Conservation (phyloP, 768 basidiomycete species). For the Imleria badia region DNA sequence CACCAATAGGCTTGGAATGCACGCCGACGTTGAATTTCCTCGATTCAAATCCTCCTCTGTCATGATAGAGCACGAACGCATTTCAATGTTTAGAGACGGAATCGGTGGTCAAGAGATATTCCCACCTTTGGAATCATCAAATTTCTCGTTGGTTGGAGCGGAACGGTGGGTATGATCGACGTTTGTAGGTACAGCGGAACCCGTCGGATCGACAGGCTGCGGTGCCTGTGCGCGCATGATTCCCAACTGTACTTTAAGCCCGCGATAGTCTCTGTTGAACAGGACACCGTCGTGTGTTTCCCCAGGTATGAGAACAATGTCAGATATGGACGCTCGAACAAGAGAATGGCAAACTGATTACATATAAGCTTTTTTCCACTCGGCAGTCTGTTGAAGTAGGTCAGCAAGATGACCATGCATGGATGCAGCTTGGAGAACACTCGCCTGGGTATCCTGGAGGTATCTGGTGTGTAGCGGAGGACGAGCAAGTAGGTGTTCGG, state of each 20-base stretch:
- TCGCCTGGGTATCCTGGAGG: conserved; percentile 67
- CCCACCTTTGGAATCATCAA: conserved; percentile 10
- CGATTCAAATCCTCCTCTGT: conserved; percentile 4
- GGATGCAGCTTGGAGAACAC: background rate
- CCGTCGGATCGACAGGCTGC: conserved; percentile 23
- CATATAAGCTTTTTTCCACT: conserved; percentile 46
- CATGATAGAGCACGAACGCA: background rate
- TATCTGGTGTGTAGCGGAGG: conserved; percentile 41
- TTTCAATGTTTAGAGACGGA: background rate
- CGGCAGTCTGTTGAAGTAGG: conserved; percentile 51
- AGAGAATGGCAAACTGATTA: conserved; percentile 6
- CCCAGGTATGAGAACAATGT: background rate
- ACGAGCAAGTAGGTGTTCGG: background rate
- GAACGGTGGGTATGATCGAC: background rate
- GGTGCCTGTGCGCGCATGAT: conserved; percentile 42
- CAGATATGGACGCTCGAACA: background rate
- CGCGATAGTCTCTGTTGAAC: conserved; percentile 63
- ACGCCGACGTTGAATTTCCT: background rate
- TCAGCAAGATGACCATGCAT: background rate
- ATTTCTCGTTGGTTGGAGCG: background rate
- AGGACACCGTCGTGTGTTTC: no score
- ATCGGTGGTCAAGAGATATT: background rate
- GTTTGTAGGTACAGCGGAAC: conserved; percentile 5
- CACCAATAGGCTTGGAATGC: background rate
- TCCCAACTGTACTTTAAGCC: conserved; percentile 65